Base-by-base conservation (phyloP, 352 stramenopile genomes). In the Phytophthora lateralis region DNA sequence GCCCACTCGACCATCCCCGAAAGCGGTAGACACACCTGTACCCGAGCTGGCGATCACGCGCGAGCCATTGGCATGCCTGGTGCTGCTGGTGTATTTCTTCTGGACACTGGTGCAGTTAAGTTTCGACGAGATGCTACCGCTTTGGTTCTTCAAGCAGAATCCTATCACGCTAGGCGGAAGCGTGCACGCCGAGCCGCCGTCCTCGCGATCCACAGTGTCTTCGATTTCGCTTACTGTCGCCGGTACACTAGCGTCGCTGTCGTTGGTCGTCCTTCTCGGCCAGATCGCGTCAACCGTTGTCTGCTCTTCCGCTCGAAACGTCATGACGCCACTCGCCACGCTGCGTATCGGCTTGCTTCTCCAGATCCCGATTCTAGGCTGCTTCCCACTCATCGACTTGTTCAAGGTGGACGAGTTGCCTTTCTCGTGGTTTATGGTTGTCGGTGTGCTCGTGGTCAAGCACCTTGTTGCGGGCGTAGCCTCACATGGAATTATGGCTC, bases 71-170 rank as follows among this genome's bases (percentile, higher is more conserved):
- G 80, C 85, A 12, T 88, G 77, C 42, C 27, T 93, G 38, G 77
- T 91, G 14, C 70, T 93, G 26, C 62, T 77, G 20, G 70, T 93
- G 8, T 91, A 76, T 38, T 90, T 89, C 53, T 76, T 89, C 29
- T 93, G 85, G 85, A 69, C 69, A 29, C 64, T 90, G 10, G 71
- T 91, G 18, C 85, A 93, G 51, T 49, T 89, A 11, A 85, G 82
- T 58, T 93, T 93, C 38, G 85, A 93, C 49, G 82, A 93, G 50
- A 81, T 93, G 58, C 54, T 91, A 20, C 85, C 85, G 18, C 66
- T 93, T 15, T 93, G 82, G 85, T 86, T 91, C 48, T 91, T 93
- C 70, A 81, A 84, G 35, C 76, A 90, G 34, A 82, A 88, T 38
- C 66, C 73, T 1, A 75, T 74, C 11, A 73, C 69, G 30, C 27